These are phyloP conservation scores for Didymella lethalis DNA, from an alignment of 2,329 filamentous ascomycete species.

Conservation along the genomic window DNA sequence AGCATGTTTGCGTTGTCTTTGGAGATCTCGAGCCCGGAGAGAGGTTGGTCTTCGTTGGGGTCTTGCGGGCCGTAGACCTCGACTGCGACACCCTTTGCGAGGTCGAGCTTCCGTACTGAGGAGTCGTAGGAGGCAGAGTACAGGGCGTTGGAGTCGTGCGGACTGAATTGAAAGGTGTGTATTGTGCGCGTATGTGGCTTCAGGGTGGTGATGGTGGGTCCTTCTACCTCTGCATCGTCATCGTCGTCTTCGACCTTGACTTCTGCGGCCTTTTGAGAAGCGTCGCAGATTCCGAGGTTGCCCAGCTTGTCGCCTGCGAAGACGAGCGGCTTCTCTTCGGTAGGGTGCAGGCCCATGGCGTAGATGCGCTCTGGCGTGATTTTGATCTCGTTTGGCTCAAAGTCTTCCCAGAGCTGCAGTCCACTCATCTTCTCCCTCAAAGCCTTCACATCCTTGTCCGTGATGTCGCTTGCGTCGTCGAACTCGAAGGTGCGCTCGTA, in stretches of 20 bases:
- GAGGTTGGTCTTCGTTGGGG: conserved; percentile 73
- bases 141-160: conserved; percentile 74
- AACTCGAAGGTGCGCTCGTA: conserved; percentile 85
- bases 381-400: conserved; percentile 71
- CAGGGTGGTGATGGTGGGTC: conserved; percentile 85
- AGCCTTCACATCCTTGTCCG: conserved; percentile 75
- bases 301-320: conserved; percentile 96
- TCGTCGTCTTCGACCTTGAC: conserved; percentile 67
- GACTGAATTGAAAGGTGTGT: conserved; percentile 79
- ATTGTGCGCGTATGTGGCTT: conserved; percentile 92
- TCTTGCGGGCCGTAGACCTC: conserved; percentile 82
- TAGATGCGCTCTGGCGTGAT: conserved; percentile 60
- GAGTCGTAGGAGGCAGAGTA: conserved; percentile 93
- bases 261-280: conserved; percentile 70
- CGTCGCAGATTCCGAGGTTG: conserved; percentile 89
- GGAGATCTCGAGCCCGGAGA: conserved; percentile 85
- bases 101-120: conserved; percentile 84
- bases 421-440: conserved; percentile 79
- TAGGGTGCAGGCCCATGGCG: conserved; percentile 87
- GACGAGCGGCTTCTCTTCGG: conserved; percentile 81
- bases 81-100: conserved; percentile 78
- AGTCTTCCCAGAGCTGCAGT: conserved; percentile 81
- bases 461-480: conserved; percentile 82
- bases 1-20: conserved; percentile 74
- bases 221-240: conserved; percentile 65